Conservation (phyloP, 140 eudicot species). For the Oenanthe javanica region DNA sequence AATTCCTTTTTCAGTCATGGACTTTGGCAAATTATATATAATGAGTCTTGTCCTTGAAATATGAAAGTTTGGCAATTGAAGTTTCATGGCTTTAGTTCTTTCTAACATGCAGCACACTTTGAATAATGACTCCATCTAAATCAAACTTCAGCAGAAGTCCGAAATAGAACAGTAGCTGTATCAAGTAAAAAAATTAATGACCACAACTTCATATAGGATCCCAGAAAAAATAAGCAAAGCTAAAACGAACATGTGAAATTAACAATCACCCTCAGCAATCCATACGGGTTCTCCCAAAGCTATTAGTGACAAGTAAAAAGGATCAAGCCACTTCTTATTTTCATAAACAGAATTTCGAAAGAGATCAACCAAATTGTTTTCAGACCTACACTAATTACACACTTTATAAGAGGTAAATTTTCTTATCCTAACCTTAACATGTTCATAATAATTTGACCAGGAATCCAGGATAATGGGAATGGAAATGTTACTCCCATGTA, state of each 20-base stretch:
- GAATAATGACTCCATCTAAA: background rate
- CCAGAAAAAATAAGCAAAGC: background rate
- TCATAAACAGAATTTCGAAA: background rate
- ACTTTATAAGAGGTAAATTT: background rate
- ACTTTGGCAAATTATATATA: slow-evolving; percentile 88
- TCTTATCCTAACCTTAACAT: background rate
- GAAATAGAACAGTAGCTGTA: background rate
- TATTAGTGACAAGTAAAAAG: too few relatives aligned
- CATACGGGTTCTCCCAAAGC: background rate
- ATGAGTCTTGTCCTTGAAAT: slow-evolving; percentile 90
- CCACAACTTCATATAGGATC: background rate
- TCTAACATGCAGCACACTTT: slow-evolving; percentile 57
- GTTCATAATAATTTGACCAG: background rate
- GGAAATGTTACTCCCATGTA: background rate
- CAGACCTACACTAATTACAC: background rate
- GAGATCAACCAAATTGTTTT: background rate
- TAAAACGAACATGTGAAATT: background rate
- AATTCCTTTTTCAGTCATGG: slow-evolving; percentile 62
- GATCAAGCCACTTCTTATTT: background rate
- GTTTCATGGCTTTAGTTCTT: slow-evolving; percentile 54
- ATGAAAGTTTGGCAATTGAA: slow-evolving; percentile 84
- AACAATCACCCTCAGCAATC: background rate
- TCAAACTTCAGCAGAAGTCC: background rate
- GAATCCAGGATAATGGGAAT: background rate
- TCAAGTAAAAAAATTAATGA: background rate